These are phyloP conservation scores for Magnolia sinica DNA, from an alignment of 164 flowering plant genomes.

Conservation along the genomic window DNA sequence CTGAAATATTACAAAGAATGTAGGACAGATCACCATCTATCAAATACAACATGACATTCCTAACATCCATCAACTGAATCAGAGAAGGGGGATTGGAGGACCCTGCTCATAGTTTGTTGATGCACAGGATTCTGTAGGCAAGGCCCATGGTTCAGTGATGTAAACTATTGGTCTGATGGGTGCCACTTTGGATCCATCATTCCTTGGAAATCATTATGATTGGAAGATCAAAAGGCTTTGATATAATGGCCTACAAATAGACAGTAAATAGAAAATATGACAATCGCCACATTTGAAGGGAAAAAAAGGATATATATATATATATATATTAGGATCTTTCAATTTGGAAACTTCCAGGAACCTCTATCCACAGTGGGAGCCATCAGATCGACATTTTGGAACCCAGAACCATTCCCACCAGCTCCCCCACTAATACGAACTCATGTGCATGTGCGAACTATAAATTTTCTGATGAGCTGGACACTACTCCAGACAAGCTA, in stretches of 20 bases:
- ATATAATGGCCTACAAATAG: neutral
- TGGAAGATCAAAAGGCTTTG: neutral
- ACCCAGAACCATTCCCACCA: neutral
- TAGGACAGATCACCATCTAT: neutral
- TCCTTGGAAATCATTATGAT: neutral
- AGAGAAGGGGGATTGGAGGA: neutral
- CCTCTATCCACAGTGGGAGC: neutral
- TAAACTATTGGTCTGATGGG: neutral
- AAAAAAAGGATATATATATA: no score
- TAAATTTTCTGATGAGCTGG: no score
- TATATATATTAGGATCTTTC: no score
- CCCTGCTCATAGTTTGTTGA: neutral
- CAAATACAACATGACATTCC: neutral
- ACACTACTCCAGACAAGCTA: no score
- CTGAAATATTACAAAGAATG: slow-evolving; percentile 27
- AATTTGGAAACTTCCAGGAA: neutral
- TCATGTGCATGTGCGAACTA: no score
- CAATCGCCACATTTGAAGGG: neutral
- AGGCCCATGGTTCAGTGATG: neutral
- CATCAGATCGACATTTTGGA: neutral
- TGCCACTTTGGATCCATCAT: neutral
- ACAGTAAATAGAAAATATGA: no score
- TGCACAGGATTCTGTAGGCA: neutral
- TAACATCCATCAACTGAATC: neutral
- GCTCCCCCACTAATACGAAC: no score